Conservation (phyloP, 352 stramenopile genomes). For the Nothophytophthora sp. region DNA sequence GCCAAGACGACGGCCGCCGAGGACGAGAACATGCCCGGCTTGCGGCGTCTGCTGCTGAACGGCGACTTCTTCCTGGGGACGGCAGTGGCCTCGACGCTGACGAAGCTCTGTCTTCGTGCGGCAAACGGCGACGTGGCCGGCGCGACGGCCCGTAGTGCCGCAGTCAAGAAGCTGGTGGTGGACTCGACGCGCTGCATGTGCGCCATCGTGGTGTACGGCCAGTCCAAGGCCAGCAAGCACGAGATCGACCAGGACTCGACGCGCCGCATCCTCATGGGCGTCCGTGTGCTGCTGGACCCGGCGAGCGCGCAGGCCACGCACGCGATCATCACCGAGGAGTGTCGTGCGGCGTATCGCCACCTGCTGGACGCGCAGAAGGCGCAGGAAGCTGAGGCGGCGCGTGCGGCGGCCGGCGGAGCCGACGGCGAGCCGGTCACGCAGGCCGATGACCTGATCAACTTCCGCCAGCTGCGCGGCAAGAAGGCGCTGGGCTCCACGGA, state of each 20-base stretch:
- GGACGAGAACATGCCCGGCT: slow-evolving; percentile 62
- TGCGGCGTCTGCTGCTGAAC: slow-evolving; percentile 90
- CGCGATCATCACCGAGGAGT: slow-evolving; percentile 82
- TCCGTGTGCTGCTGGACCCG: slow-evolving; percentile 95
- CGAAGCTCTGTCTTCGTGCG: slow-evolving; percentile 96
- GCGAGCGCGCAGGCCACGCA: slow-evolving; percentile 59
- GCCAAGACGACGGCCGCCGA: slow-evolving; percentile 40
- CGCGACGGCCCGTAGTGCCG: slow-evolving; percentile 40
- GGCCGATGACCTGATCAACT: slow-evolving; percentile 98
- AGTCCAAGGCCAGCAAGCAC: slow-evolving; percentile 78
- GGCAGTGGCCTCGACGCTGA: slow-evolving; percentile 92
- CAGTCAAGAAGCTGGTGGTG: slow-evolving; percentile 72
- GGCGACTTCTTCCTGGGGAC: slow-evolving; percentile 98
- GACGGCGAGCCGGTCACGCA: slow-evolving; percentile 67
- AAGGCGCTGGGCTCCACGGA: slow-evolving; percentile 93
- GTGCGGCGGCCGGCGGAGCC: slow-evolving; percentile 32
- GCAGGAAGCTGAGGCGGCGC: slow-evolving; percentile 57
- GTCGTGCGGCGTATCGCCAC: slow-evolving; percentile 73
- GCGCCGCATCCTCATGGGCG: slow-evolving; percentile 95
- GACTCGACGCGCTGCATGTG: slow-evolving; percentile 78
- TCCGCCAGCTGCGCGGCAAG: slow-evolving; percentile 95
- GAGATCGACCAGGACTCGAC: slow-evolving; percentile 94
- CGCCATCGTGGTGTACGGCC: slow-evolving; percentile 68
- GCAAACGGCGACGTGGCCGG: slow-evolving; percentile 52
- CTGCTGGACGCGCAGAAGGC: slow-evolving; percentile 79